Evolutionary conservation across 2,329 filamentous ascomycete species (phyloP).

Genomic region (Neopestalotiopsis sp.): DNA sequence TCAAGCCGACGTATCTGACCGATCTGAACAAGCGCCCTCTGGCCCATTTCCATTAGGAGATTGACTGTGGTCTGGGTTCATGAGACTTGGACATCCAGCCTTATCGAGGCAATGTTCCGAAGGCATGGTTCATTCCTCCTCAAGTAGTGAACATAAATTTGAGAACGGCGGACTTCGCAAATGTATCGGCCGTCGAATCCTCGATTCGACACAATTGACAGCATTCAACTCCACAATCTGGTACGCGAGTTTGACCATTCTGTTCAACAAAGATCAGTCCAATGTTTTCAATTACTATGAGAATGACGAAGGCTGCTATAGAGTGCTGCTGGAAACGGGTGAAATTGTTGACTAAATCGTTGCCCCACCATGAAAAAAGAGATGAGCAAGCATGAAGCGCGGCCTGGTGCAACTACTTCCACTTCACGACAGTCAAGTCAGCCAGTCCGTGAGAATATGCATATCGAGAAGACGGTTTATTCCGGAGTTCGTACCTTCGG

Average conservation of each 20-base stretch:
- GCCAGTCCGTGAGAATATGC: background rate
- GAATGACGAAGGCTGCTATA: background rate
- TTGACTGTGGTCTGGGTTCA: background rate
- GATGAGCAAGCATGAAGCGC: background rate
- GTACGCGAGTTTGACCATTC: background rate
- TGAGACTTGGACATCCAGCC: background rate
- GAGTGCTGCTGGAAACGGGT: background rate
- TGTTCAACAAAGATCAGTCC: slow-evolving; percentile 5
- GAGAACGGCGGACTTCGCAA: background rate
- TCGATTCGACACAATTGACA: background rate
- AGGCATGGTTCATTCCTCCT: background rate
- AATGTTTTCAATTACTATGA: background rate
- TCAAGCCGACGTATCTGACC: background rate
- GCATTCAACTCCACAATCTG: background rate
- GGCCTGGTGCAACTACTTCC: background rate
- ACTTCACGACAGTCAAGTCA: too few relatives aligned
- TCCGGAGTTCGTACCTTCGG: background rate
- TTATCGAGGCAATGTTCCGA: background rate
- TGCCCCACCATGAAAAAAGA: background rate
- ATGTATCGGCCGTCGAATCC: background rate
- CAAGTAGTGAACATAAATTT: background rate
- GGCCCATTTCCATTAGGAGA: background rate
- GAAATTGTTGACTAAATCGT: background rate
- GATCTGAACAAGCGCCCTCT: background rate
- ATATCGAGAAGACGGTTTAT: too few relatives aligned